A percentile compares a stretch with the other conserved stretches of the same genome.
Conservation (phyloP, 306 rosid species). For the Crataegus laevigata region DNA sequence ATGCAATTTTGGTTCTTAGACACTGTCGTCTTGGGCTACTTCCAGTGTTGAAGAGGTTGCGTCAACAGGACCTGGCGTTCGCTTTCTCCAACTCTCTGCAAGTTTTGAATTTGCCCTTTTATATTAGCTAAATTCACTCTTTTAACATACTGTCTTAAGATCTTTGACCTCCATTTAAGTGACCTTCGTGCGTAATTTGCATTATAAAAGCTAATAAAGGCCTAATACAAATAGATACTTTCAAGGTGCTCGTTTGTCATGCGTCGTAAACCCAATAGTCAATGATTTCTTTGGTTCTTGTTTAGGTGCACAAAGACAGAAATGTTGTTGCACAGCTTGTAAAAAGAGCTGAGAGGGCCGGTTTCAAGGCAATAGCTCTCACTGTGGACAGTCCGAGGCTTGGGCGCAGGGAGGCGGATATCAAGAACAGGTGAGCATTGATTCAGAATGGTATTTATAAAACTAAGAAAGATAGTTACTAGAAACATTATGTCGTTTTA, state of each 20-base stretch:
- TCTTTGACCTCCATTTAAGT: not conserved
- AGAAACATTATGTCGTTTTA: not conserved
- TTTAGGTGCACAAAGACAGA: constrained; percentile 84
- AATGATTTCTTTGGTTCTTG: not conserved
- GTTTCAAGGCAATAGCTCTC: constrained; percentile 95
- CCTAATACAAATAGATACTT: not conserved
- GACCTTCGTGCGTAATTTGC: not conserved
- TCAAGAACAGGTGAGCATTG: constrained; percentile 72
- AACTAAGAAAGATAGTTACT: not conserved
- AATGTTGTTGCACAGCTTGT: constrained; percentile 85
- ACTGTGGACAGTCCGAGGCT: constrained; percentile 96
- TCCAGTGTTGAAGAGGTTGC: constrained; percentile 98
- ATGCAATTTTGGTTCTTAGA: constrained; percentile 38
- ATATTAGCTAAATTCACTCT: not conserved
- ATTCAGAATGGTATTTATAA: not conserved
- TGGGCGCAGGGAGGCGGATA: constrained; percentile 96
- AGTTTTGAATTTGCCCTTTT: constrained; percentile 13
- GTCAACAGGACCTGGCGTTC: constrained; percentile 97
- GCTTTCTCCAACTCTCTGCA: constrained; percentile 95
- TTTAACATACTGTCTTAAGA: not conserved
- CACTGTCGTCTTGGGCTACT: constrained; percentile 96
- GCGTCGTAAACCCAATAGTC: not conserved
- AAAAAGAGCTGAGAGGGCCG: constrained; percentile 98
- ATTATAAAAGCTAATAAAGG: not conserved
- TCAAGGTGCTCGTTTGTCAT: not conserved